These are phyloP conservation scores for Pleurotus eryngii DNA, from an alignment of 768 basidiomycete species.

Conservation along the genomic window DNA sequence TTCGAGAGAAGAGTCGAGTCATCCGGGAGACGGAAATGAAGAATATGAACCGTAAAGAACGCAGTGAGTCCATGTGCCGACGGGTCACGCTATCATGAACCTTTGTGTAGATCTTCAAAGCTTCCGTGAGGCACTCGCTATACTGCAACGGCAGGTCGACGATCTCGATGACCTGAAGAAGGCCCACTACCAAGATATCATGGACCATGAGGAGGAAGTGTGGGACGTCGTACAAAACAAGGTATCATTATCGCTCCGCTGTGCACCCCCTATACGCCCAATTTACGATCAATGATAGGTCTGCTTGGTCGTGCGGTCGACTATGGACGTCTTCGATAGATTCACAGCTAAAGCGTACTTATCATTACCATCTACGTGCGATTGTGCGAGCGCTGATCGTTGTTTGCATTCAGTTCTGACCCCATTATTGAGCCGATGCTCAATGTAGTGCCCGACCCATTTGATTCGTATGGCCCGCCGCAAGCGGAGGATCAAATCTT, in stretches of 20 bases:
- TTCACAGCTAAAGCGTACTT: conserved; percentile 84
- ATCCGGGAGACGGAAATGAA: conserved; percentile 84
- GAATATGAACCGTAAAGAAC: conserved; percentile 80
- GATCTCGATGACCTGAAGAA: conserved; percentile 85
- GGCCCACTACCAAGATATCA: conserved; percentile 82
- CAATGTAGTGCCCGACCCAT: conserved; percentile 87
- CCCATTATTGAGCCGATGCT: conserved; percentile 90
- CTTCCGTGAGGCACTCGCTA: conserved; percentile 78
- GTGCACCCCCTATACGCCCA: conserved; percentile 7
- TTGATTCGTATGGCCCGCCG: conserved; percentile 87
- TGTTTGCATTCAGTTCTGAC: conserved; percentile 56
- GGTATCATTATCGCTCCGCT: conserved; percentile 32
- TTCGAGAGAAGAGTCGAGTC: conserved; percentile 79
- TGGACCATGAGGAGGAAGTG: conserved; percentile 93
- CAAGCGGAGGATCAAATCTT: conserved; percentile 90
- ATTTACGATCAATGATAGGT: conserved; percentile 38
- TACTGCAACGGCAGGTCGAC: conserved; percentile 87
- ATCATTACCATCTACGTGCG: conserved; percentile 15
- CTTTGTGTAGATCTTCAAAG: conserved; percentile 69
- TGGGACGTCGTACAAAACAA: conserved; percentile 91
- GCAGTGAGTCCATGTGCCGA: conserved; percentile 55
- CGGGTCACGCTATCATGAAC: conserved; percentile 6
- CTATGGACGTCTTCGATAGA: conserved; percentile 89
- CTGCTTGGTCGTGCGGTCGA: conserved; percentile 82
- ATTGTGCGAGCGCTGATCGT: conserved; percentile 1